Evolutionary conservation across 345 rosid species (phyloP).

Genomic region (Mangifera indica): DNA sequence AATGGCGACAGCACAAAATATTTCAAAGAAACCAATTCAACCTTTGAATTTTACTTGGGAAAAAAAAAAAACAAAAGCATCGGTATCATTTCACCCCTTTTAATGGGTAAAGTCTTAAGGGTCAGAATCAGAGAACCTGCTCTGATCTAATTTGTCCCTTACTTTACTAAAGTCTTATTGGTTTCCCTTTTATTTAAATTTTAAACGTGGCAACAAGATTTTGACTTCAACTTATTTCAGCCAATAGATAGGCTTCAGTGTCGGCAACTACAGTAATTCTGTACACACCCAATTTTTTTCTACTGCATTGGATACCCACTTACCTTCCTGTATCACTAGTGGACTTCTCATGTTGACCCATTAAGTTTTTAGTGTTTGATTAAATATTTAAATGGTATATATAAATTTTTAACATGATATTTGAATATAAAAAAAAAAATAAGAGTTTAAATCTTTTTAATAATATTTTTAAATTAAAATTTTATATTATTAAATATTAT

Average conservation of each 20-base stretch:
- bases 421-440: too few species aligned
- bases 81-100: background rate
- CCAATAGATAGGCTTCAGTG: background rate
- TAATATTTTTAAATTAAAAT: too few species aligned
- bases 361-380: too few species aligned
- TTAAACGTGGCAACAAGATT: background rate
- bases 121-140: background rate
- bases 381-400: too few species aligned
- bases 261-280: background rate
- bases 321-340: background rate
- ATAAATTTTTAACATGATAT: too few species aligned
- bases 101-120: background rate
- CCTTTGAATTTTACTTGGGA: slow-evolving; percentile 15
- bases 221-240: background rate
- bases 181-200: slow-evolving; percentile 8
- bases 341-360: slow-evolving; percentile 14
- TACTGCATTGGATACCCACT: slow-evolving; percentile 25
- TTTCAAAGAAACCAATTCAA: background rate
- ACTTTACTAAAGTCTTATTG: slow-evolving; percentile 7
- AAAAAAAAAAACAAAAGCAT: slow-evolving; percentile 11
- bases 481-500: too few species aligned
- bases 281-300: slow-evolving; percentile 10
- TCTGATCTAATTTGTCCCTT: background rate
- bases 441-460: too few species aligned
- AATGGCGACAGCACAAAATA: too few species aligned